Evolutionary conservation across 2,329 filamentous ascomycete genomes (phyloP), one percentile per base, ranked within the genome.

Genomic region (Stemphylium lycopersici): DNA sequence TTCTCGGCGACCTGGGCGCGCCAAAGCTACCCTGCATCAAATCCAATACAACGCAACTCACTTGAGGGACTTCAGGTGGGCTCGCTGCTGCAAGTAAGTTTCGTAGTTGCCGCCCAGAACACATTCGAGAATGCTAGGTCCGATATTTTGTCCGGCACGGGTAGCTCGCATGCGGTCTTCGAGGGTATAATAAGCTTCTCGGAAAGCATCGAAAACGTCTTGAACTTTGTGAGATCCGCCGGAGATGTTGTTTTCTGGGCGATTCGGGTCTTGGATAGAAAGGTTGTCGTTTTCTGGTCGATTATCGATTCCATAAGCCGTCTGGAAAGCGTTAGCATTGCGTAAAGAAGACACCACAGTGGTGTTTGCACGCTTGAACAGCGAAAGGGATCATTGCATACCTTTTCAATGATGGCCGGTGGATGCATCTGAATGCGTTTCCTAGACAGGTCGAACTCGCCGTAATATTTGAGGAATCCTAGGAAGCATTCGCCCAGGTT

Each of bases 181-280:
- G 13, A 76, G 57, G 2, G 59, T 57, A 7, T 52, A 46, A 48
- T 72, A 65, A 7, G 71, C 73, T 11, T 86, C 77, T 1, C 83
- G 78, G 72, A 99, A 98, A 11, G 82, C 80, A n/a, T 80, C 71
- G 61, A 90, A 79, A 43, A 97, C 90, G 7, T 84, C 79, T 0
- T 75, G 62, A 6, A 89, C 90, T 61, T 90, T 89, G 40, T 80
- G 83, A 0, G 92, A 95, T 8, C 93, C 93, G 8, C 92, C 92
- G 0, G 95, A 88, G 22, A 99, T 95, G 68, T 99, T 95, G 72
- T 98, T 98, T 22, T 82, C 78, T 0, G 84, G 73, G 54, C 90
- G 90, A 73, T 98, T 96, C 0, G 95, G 95, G 69, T 99, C 95
- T 54, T 96, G 89, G 66, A 99, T 96, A 7, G 89, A 90, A 1